phyloP scores from a whole-genome alignment of 2,329 filamentous ascomycete species.

The Pestalotiopsis sp. region DNA sequence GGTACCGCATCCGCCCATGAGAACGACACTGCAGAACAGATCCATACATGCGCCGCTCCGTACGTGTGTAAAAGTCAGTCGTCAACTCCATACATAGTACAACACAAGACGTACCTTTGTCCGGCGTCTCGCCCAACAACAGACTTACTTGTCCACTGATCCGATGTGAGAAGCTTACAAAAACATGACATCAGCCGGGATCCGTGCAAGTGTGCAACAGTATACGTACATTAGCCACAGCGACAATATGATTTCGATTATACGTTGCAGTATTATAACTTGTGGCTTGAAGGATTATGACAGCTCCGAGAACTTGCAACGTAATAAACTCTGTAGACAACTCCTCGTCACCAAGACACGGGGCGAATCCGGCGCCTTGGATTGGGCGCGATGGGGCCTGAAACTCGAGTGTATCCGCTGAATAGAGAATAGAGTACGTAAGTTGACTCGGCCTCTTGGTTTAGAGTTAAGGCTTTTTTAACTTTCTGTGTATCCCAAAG shows the following conservation, averaged over 20 bases:
- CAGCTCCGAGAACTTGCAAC: neutral
- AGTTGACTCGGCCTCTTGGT: neutral
- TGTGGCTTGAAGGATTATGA: neutral
- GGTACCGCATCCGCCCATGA: neutral
- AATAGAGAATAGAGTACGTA: neutral
- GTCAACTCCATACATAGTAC: neutral
- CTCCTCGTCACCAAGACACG: neutral
- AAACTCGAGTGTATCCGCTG: neutral
- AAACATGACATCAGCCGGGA: neutral
- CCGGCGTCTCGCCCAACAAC: neutral
- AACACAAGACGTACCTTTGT: neutral
- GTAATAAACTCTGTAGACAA: neutral
- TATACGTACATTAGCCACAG: neutral
- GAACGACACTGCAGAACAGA: neutral
- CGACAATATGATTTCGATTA: neutral
- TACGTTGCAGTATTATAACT: neutral
- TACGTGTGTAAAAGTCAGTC: neutral
- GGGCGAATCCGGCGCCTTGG: neutral
- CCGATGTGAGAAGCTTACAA: neutral
- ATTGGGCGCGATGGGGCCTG: neutral
- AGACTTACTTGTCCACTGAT: neutral
- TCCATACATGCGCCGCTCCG: neutral
- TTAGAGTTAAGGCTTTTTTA: neutral
- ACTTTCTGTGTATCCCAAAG: constrained; percentile 1
- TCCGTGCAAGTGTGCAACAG: neutral